Evolutionary conservation across 768 basidiomycete genomes (phyloP).

Genomic region (Kwoniella bestiolae): DNA sequence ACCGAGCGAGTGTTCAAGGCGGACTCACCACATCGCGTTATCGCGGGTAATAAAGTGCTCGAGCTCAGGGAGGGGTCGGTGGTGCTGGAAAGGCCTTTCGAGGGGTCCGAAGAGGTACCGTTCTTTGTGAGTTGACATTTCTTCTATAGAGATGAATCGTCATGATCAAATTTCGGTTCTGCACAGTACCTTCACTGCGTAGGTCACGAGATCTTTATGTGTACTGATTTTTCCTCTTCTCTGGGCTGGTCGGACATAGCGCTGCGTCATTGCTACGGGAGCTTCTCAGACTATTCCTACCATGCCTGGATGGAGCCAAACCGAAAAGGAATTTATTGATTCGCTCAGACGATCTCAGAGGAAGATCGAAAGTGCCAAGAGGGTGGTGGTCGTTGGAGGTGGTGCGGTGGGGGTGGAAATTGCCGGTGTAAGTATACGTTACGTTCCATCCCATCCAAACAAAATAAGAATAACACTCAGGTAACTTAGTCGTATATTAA

Average conservation of each 20-base stretch:
- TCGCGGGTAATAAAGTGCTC: constrained; percentile 50
- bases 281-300: constrained; percentile 50
- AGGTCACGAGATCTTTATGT: too few relatives aligned
- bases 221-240: not conserved
- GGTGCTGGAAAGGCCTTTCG: constrained; percentile 53
- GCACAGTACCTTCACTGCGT: too few relatives aligned
- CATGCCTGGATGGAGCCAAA: constrained; percentile 34
- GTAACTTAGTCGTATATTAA: too few relatives aligned
- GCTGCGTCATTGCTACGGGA: constrained; percentile 53
- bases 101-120: constrained; percentile 44
- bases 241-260: constrained; percentile 21
- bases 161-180: not conserved
- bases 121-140: constrained; percentile 46
- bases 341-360: constrained; percentile 60
- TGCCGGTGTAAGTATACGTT: constrained; percentile 49
- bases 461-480: not conserved
- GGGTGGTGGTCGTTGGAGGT: constrained; percentile 71
- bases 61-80: constrained; percentile 42
- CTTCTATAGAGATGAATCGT: not conserved
- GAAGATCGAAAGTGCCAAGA: constrained; percentile 61
- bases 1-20: constrained; percentile 42
- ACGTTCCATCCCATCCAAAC: too few relatives aligned
- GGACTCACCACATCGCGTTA: constrained; percentile 41
- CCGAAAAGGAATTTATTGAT: constrained; percentile 20
- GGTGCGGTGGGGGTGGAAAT: constrained; percentile 69